Percentiles rank a stretch among this genome's conserved stretches.
These are phyloP conservation scores for Priceomyces castillae DNA, from an alignment of 805 yeast genomes.

Conservation along the genomic window DNA sequence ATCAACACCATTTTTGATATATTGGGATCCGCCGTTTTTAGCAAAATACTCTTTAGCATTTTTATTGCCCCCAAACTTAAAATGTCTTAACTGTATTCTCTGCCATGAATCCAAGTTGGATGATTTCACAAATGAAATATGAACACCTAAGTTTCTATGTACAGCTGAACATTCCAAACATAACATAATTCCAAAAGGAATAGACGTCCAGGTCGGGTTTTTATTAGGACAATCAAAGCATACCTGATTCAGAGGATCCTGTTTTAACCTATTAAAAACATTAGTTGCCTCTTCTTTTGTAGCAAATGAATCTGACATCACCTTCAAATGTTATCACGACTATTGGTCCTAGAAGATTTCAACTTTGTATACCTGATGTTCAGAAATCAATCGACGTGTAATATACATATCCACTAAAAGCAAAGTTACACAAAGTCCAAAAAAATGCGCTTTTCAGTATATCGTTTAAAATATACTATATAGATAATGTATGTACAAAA, in stretches of 20 bases:
- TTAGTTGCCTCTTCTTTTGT: slow-evolving; percentile 65
- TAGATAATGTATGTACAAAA: slow-evolving; percentile 3
- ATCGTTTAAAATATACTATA: slow-evolving; percentile 1
- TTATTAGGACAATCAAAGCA: slow-evolving; percentile 94
- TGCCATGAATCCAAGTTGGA: slow-evolving; percentile 94
- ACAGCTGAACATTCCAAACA: slow-evolving; percentile 95
- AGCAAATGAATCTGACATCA: slow-evolving; percentile 52
- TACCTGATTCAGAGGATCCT: slow-evolving; percentile 69
- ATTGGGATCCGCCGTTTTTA: slow-evolving; percentile 82
- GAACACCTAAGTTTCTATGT: slow-evolving; percentile 95
- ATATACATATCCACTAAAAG: background rate
- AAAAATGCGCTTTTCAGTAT: background rate
- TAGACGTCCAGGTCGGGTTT: slow-evolving; percentile 98
- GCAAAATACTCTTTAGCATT: slow-evolving; percentile 77
- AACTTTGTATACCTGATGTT: background rate
- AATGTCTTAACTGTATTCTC: slow-evolving; percentile 80
- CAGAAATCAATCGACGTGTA: slow-evolving; percentile 4
- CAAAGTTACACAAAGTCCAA: slow-evolving; percentile 2
- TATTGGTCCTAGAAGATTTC: background rate
- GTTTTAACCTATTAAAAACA: slow-evolving; percentile 60
- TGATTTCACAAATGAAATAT: slow-evolving; percentile 91
- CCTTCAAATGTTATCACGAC: background rate
- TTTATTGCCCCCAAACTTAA: slow-evolving; percentile 92
- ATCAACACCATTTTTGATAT: slow-evolving; percentile 49
- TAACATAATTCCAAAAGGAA: slow-evolving; percentile 89